Evolutionary conservation across 2,329 filamentous ascomycete genomes (phyloP).

Genomic region (Biscogniauxia marginata): DNA sequence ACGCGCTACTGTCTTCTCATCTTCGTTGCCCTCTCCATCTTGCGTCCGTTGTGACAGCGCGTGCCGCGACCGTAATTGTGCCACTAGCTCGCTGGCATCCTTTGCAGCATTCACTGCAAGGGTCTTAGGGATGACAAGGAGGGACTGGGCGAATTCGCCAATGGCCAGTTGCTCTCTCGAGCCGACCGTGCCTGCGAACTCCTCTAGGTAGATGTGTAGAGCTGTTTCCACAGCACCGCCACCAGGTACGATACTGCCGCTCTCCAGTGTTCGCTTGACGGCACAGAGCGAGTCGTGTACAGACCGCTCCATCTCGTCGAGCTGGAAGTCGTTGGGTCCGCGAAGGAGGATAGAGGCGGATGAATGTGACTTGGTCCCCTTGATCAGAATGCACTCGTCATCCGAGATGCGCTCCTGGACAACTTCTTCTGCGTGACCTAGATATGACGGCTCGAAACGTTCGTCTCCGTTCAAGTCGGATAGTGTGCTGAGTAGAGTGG

Average conservation of each 20-base stretch:
- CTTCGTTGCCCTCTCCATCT: constrained; percentile 78
- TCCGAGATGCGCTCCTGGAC: constrained; percentile 98
- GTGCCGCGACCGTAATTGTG: constrained; percentile 90
- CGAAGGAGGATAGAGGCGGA: constrained; percentile 95
- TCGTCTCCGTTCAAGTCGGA: constrained; percentile 98
- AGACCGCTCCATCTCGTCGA: constrained; percentile 99
- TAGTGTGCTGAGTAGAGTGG: constrained; percentile 86
- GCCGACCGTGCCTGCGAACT: constrained; percentile 95
- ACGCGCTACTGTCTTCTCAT: constrained; percentile 85
- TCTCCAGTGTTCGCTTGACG: constrained; percentile 95
- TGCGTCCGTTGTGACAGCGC: constrained; percentile 89
- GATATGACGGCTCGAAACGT: constrained; percentile 85
- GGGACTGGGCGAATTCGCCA: constrained; percentile 92
- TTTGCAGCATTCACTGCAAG: constrained; percentile 96
- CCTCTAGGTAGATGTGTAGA: constrained; percentile 97
- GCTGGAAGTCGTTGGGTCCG: constrained; percentile 90
- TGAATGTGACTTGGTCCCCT: constrained; percentile 90
- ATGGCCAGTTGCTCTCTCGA: constrained; percentile 97
- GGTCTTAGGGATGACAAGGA: constrained; percentile 94
- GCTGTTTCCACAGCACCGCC: constrained; percentile 98
- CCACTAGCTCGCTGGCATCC: constrained; percentile 91
- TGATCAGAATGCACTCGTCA: constrained; percentile 95
- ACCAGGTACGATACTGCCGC: constrained; percentile 92
- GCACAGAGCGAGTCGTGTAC: constrained; percentile 96
- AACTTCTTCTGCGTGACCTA: constrained; percentile 92